Conservation (phyloP, 257 asterid genomes). For the Nyctanthes arbortristis region DNA sequence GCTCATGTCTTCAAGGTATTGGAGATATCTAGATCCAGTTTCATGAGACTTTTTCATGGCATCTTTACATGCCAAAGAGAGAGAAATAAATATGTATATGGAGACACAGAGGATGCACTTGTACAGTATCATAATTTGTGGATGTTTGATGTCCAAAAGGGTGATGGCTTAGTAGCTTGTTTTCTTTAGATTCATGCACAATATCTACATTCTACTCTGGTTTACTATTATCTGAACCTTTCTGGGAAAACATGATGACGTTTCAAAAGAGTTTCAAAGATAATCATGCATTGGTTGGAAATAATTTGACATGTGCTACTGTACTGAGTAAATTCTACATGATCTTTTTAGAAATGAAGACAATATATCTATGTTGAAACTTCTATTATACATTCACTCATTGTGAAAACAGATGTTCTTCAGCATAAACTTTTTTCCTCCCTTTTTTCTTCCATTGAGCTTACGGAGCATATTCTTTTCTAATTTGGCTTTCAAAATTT, state of each 20-base stretch:
- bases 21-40: background rate
- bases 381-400: too few relatives aligned
- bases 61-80: background rate
- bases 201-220: background rate
- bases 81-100: too few relatives aligned
- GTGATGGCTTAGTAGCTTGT: background rate
- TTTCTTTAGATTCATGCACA: background rate
- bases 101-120: background rate
- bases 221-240: background rate
- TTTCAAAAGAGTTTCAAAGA: background rate
- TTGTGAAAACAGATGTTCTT: too few relatives aligned
- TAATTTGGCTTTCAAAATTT: too few relatives aligned
- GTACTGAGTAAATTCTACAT: too few relatives aligned
- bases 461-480: too few relatives aligned
- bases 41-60: too few relatives aligned
- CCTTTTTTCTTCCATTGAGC: too few relatives aligned
- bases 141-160: background rate
- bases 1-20: slow-evolving; percentile 2
- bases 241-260: background rate
- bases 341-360: too few relatives aligned
- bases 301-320: too few relatives aligned
- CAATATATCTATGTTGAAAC: too few relatives aligned
- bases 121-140: background rate
- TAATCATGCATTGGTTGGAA: background rate
- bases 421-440: too few relatives aligned